phyloP scores from a whole-genome alignment of 225 moss, liverwort and hornwort species.

The Asterella californica region DNA sequence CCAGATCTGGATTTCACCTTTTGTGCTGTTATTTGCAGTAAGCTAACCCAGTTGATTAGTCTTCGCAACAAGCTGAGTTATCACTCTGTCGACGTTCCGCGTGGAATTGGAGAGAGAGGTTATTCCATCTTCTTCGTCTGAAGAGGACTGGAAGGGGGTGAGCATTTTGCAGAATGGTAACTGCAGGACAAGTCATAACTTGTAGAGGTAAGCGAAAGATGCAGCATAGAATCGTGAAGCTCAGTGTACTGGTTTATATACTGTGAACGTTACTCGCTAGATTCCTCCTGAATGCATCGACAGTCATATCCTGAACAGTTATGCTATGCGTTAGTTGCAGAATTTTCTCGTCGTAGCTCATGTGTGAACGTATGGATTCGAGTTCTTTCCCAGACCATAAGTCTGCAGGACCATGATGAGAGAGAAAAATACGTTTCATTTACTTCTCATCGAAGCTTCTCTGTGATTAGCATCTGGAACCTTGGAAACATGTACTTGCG shows the following conservation, averaged over 20 bases:
- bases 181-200: background rate
- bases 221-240: background rate
- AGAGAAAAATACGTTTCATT: too few relatives aligned
- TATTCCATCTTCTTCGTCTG: too few relatives aligned
- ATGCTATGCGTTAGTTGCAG: background rate
- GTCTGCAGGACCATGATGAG: too few relatives aligned
- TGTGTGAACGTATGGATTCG: background rate
- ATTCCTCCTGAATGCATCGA: background rate
- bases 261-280: background rate
- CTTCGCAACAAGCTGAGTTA: too few relatives aligned
- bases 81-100: too few relatives aligned
- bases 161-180: background rate
- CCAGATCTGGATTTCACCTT: too few relatives aligned
- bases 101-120: too few relatives aligned
- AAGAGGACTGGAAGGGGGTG: too few relatives aligned
- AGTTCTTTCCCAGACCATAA: background rate
- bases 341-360: background rate
- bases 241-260: background rate
- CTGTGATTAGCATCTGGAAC: background rate
- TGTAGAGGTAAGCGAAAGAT: background rate
- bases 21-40: too few relatives aligned
- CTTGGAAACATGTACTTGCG: background rate
- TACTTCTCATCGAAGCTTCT: too few relatives aligned
- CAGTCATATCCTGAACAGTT: too few relatives aligned
- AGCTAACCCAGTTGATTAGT: too few relatives aligned